phyloP scores from a whole-genome alignment of 768 basidiomycete genomes.

The Tephrocybe sp. region DNA sequence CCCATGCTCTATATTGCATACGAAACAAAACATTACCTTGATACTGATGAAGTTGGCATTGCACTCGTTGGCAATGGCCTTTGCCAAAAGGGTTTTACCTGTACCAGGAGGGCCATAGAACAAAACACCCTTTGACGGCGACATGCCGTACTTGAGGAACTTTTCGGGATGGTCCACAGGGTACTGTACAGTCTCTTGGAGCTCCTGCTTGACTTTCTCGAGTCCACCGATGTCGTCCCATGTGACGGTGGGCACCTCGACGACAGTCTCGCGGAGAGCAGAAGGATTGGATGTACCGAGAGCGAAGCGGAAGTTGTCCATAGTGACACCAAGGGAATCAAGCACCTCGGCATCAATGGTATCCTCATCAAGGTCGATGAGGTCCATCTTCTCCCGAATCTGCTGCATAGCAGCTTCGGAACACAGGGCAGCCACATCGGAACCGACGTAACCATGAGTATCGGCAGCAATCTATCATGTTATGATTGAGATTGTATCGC shows the following conservation, averaged over 20 bases:
- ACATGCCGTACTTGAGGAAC: constrained; percentile 99
- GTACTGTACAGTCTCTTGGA: constrained; percentile 99
- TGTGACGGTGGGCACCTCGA: constrained; percentile 97
- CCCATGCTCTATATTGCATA: neutral
- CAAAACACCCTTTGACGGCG: constrained; percentile 97
- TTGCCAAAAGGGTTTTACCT: constrained; percentile 98
- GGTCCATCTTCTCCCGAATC: constrained; percentile 99
- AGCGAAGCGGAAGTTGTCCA: constrained; percentile 99
- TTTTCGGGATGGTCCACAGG: constrained; percentile 99
- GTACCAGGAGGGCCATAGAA: constrained; percentile 99
- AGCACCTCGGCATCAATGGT: constrained; percentile 99
- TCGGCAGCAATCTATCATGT: constrained; percentile 87
- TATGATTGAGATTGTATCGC: constrained; percentile 6
- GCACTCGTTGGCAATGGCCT: constrained; percentile 99
- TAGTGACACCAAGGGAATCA: constrained; percentile 97
- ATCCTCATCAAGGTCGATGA: constrained; percentile 94
- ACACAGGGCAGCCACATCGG: constrained; percentile 95
- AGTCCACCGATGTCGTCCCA: constrained; percentile 99
- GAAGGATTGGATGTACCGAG: constrained; percentile 97
- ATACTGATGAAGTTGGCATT: constrained; percentile 99
- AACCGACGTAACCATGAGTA: constrained; percentile 99
- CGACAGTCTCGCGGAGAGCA: constrained; percentile 97
- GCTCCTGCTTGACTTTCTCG: constrained; percentile 98
- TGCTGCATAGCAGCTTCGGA: constrained; percentile 99
- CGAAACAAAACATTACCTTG: constrained; percentile 54